Evolutionary conservation across 495 filamentous ascomycete species (phyloP), one percentile per base, ranked within the genome.

Genomic region (Podospora bellae-mahoneyi): DNA sequence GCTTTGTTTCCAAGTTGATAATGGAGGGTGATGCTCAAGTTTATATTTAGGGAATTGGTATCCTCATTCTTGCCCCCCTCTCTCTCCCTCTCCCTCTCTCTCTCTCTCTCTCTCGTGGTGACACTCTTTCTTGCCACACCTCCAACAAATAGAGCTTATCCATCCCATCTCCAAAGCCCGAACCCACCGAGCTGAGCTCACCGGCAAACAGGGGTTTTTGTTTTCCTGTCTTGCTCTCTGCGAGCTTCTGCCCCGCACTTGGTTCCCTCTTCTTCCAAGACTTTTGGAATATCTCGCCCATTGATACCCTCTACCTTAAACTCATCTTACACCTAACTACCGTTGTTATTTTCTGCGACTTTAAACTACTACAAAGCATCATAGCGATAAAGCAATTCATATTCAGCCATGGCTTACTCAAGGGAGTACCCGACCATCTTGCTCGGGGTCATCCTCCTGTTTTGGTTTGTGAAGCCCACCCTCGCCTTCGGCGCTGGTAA

Each of bases 401-500:
- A 48, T 16, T 48, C 39, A 48, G 13, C 39, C 61, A 84, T 84
- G 82, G 74, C 77, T 69, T 67, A 65, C 63, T 64, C 79, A 53
- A 83, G 78, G 69, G 75, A 78, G 9, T 79, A 76, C 75, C 78
- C 77, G 64, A 59, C 56, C 13, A 69, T 83, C 64, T 68, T 83
- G 15, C 74, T 83, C 62, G 78, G 76, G 68, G 76, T 83, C 59
- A 60, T 91, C 62, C 73, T 92, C 26, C 77, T 94, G 30, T 80
- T 86, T 67, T 78, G 90, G 68, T 84, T 84, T 57, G 85, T 87
- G 23, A 80, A 84, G 54, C 90, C 91, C 16, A 83, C 88, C 2
- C 80, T 89, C 74, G 93, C 91, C 13, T 97, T 97, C 73, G 93
- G 93, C 27, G 93, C 93, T 64, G 92, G 92, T 53, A 95, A 94